Base-by-base conservation (phyloP, 2,329 filamentous ascomycete species). In the Rhynchosporium agropyri region DNA sequence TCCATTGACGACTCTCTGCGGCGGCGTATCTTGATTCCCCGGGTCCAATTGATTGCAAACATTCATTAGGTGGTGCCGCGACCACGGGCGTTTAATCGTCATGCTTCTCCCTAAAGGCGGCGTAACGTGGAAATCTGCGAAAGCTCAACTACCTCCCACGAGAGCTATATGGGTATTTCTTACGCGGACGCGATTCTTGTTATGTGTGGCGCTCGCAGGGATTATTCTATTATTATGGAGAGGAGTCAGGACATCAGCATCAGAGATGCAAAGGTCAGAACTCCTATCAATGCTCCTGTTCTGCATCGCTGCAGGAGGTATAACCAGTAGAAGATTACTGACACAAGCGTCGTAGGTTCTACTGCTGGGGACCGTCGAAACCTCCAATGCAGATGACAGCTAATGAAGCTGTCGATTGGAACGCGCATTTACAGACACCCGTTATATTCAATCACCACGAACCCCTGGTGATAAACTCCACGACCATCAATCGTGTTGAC, bases 391-490 rank as follows among this genome's bases (percentile, higher is more conserved):
- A 95, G 68, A 97, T 99, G 92, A 86, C 90, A 48, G 80, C 89
- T 61, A 97, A 97, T 75, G 95, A 99, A 75, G 89, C 94, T 76
- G 88, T 88, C 66, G 84, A 91, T 68, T 99, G 95, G 95, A 89
- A 90, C 69, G 87, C 87, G 63, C 93, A 97, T 74, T 81, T 95
- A 67, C 88, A 93, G 71, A 98, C 95, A 3, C 95, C 95, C 56
- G 92, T 99, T 70, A 85, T 97, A 69, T 97, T 96, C 83, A 99
- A 99, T 80, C 91, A 94, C 77, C 95, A 98, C 77, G 88, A 89
- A 67, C 89, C 95, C 42, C 83, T 97, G 73, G 87, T 90, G 75
- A 82, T 98, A 79, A 95, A 97, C 76, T 86, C 88, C 64, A 85
- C 84, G 61, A 88, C 88, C 59, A 96, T 99, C 77, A 77, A 88